Evolutionary conservation across 257 asterid genomes (phyloP), one percentile per base, ranked within the genome.

Genomic region (Lavandula angustifolia): DNA sequence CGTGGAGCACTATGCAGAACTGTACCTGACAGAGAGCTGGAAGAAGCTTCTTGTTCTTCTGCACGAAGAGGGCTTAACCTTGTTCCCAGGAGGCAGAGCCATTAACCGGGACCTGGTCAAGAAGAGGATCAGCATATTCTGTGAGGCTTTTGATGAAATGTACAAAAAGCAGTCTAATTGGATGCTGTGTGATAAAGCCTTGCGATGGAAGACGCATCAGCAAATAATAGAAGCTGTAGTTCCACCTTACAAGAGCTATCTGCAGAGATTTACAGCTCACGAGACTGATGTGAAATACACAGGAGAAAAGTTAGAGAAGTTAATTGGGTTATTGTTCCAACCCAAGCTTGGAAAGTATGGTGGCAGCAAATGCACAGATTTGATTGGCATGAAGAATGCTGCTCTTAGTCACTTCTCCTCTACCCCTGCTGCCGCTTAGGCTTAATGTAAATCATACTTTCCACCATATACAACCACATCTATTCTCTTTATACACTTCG

Each of bases 21-120:
- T 70, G 53, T 92, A 81, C 76, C 71, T 87, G 75, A 78, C 76
- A 47, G 92, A 84, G 75, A 80, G 94, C 54, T 92, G 97, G 99
- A 89, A 69, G 57, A 82, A 77, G 49, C 91, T 89, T 58, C 37
- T 77, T 10, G 81, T 73, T 54, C 71, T 82, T 35, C 59, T 92
- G 63, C 54, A 70, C 0, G 85, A 87, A 60, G 95, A 84, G 48
- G 94, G 73, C 59, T 73, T 89, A 63, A 73, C 67, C 76, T 63
- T 86, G 73, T 91, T 83, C 74, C 95, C 91, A 0, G 90, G 92
- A 6, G 98, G 94, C 1, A 82, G 95, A 71, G 96, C 96, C 61
- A 66, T 85, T 52, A 86, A 87, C 57, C 79, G 79, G 4, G 70
- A 76, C 31, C 78, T 91, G 58, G 86, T 76, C 31, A 80, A 72